Evolutionary conservation across 495 filamentous ascomycete genomes (phyloP), one percentile per base, ranked within the genome.

Genomic region (Neurospora sp.): DNA sequence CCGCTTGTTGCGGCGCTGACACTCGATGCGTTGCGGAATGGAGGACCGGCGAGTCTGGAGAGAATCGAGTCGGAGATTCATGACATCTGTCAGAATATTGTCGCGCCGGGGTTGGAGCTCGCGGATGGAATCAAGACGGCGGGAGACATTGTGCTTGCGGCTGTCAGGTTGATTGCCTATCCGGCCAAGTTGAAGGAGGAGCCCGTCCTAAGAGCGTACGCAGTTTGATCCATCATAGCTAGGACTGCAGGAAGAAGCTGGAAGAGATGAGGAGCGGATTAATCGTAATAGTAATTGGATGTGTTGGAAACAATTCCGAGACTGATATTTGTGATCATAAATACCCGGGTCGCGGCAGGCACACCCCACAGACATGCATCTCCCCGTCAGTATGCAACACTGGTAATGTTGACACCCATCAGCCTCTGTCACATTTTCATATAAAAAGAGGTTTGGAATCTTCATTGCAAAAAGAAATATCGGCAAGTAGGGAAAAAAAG

Each of bases 21-120:
- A 1, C 72, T 82, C 14, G 84, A 87, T 75, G 84, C 84, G 16
- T 74, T 86, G 69, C 74, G 31, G n/a, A 76, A 85, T 78, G 72
- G 70, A 16, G 82, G 84, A 5, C 82, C 85, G 1, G 83, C 53
- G 12, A 35, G 27, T 0, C 12, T 61, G 14, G 5, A 16, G 2
- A 35, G 53, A 35, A 61, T 61, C 1, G 3, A 16, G 53, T 16
- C 27, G 1, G 27, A 35, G 2, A 61, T 61, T 35, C 53, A 9
- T 3, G 27, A 35, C 3, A 59, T 35, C 14, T 61, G 53, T 18
- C 5, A 35, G 14, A 61, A 35, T 35, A 14, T 61, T 8, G 12
- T 61, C 22, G 53, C 53, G 14, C 11, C 53, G 1, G 53, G 53
- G 14, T 61, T 61, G 27, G 27, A 18, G 11, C 27, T 31, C 3